These are phyloP conservation scores for Talaromyces pinophilus DNA, from an alignment of 2,329 filamentous ascomycete species.

Conservation along the genomic window DNA sequence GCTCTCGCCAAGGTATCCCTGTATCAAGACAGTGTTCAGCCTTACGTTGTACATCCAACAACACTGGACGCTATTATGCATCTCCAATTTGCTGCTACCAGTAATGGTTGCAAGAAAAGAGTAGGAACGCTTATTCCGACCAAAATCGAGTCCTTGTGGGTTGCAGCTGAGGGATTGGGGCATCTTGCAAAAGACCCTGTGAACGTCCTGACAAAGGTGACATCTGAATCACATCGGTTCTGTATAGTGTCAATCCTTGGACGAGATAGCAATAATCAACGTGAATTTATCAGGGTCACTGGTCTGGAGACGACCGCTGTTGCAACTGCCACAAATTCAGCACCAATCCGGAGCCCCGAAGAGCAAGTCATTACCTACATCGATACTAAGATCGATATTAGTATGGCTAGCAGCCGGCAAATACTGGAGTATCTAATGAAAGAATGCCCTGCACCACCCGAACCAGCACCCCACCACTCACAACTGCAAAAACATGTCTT, in stretches of 20 bases:
- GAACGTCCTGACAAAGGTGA: not conserved
- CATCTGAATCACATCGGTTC: not conserved
- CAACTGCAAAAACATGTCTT: not conserved
- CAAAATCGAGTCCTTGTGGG: not conserved
- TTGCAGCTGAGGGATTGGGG: not conserved
- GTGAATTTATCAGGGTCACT: not conserved
- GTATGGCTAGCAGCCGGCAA: not conserved
- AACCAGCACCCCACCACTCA: not conserved
- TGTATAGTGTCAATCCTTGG: not conserved
- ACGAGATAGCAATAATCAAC: not conserved
- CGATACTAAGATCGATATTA: not conserved
- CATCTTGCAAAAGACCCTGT: not conserved
- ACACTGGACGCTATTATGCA: conserved; percentile 21
- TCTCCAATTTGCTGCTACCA: conserved; percentile 25
- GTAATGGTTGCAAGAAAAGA: conserved; percentile 23
- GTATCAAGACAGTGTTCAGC: conserved; percentile 21
- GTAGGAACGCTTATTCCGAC: conserved; percentile 28
- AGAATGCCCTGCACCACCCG: not conserved
- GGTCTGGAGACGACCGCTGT: not conserved
- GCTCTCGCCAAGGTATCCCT: conserved; percentile 25
- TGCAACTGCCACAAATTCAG: not conserved
- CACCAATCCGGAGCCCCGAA: not conserved
- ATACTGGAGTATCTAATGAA: not conserved
- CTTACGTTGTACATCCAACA: conserved; percentile 23
- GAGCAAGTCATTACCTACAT: not conserved